Evolutionary conservation across 2,329 filamentous ascomycete species (phyloP).

Genomic region (Colletotrichum liaoningense): DNA sequence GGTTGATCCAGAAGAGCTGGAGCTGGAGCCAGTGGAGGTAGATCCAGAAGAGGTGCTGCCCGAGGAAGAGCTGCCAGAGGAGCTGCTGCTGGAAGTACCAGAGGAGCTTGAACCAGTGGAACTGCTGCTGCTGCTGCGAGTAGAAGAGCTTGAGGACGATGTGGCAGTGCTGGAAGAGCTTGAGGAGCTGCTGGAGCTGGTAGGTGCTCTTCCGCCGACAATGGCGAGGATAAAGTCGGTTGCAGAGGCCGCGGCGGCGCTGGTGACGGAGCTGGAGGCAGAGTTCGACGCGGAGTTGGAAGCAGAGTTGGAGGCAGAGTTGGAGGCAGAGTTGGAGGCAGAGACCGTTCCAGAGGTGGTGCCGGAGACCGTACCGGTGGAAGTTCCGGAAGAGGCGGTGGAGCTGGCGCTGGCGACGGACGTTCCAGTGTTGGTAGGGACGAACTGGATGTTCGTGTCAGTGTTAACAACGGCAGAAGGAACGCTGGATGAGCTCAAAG

Average conservation of each 20-base stretch:
- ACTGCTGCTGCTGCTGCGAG: neutral
- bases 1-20: neutral
- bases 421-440: neutral
- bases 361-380: neutral
- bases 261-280: neutral
- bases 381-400: neutral
- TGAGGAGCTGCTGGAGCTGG: neutral
- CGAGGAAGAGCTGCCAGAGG: neutral
- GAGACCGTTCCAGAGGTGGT: neutral
- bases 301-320: too few species aligned
- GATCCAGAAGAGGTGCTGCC: neutral
- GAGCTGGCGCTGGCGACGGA: neutral
- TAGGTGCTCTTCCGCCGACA: neutral
- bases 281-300: neutral
- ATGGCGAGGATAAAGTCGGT: constrained; percentile 14
- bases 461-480: neutral
- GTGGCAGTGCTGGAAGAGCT: neutral
- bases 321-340: neutral
- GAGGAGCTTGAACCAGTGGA: neutral
- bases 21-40: neutral
- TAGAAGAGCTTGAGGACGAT: neutral
- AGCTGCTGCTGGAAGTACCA: neutral
- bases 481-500: neutral
- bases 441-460: neutral
- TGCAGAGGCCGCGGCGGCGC: neutral